Percentiles rank a stretch among this genome's conserved stretches.
Conservation (phyloP, 345 rosid genomes). For the Excoecaria cochinchinensis region DNA sequence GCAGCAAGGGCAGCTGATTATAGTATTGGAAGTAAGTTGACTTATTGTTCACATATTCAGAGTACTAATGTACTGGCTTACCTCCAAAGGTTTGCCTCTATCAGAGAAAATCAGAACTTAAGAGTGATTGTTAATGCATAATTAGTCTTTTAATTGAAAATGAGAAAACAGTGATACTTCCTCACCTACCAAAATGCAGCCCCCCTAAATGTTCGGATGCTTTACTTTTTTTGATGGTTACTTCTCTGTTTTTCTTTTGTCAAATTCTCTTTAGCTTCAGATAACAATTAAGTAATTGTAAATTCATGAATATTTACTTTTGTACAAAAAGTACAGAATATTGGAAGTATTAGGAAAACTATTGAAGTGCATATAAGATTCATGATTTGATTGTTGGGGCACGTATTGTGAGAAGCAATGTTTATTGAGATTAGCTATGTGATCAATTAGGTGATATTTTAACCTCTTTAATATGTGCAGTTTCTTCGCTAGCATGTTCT, state of each 20-base stretch:
- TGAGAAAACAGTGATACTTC: not conserved
- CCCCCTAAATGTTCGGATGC: not conserved
- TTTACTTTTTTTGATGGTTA: not conserved
- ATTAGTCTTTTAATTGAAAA: not conserved
- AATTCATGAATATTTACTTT: not conserved
- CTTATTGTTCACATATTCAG: not conserved
- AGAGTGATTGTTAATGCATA: not conserved
- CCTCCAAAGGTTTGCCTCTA: not conserved
- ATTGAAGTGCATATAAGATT: not conserved
- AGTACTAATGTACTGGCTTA: not conserved
- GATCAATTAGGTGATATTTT: not conserved
- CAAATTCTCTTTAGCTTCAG: not conserved
- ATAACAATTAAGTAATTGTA: not conserved
- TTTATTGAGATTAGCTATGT: not conserved
- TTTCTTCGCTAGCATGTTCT: not conserved
- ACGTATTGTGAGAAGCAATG: not conserved
- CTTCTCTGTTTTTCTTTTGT: not conserved
- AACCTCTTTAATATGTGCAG: not conserved
- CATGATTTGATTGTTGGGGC: not conserved
- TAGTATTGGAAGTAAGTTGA: constrained; percentile 87
- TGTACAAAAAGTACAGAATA: not conserved
- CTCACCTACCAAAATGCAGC: not conserved
- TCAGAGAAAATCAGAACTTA: not conserved
- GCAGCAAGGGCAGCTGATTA: constrained; percentile 99
- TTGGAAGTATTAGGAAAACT: not conserved